These are phyloP conservation scores for Glonium stellatum DNA, from an alignment of 495 filamentous ascomycete genomes.

Conservation along the genomic window DNA sequence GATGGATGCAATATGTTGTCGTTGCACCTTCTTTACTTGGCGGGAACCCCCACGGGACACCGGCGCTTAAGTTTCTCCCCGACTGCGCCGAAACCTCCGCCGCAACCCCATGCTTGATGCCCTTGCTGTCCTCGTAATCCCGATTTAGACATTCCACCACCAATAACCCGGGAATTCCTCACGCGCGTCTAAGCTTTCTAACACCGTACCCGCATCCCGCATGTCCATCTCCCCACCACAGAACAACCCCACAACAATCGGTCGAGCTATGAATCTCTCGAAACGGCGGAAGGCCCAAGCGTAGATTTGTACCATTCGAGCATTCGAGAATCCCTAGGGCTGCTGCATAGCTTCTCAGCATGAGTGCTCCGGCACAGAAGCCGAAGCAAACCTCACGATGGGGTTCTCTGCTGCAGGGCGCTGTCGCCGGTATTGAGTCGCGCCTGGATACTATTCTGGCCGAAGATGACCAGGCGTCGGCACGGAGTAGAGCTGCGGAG, in stretches of 20 bases:
- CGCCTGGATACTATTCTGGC: constrained; percentile 85
- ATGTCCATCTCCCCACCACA: not conserved
- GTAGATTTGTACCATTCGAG: not conserved
- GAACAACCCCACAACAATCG: not conserved
- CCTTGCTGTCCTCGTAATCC: not conserved
- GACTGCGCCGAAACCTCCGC: too few relatives aligned
- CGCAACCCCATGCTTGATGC: not conserved
- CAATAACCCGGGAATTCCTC: not conserved
- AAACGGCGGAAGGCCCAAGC: constrained; percentile 1
- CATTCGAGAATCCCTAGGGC: not conserved
- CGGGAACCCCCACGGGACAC: too few relatives aligned
- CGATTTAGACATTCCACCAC: not conserved
- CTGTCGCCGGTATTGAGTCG: constrained; percentile 89
- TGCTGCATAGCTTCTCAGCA: not conserved
- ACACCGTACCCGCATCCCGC: not conserved
- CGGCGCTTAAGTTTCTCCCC: too few relatives aligned
- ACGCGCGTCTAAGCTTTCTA: constrained; percentile 1
- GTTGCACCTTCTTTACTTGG: too few relatives aligned
- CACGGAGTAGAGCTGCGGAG: constrained; percentile 32
- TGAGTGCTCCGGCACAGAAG: constrained; percentile 17
- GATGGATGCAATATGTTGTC: too few relatives aligned
- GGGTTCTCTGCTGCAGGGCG: constrained; percentile 84
- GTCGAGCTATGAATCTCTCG: constrained; percentile 2
- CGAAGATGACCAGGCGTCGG: constrained; percentile 51
- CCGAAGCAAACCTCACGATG: constrained; percentile 47